phyloP scores from a whole-genome alignment of 129 eudicot species.

The Lactuca sativa region DNA sequence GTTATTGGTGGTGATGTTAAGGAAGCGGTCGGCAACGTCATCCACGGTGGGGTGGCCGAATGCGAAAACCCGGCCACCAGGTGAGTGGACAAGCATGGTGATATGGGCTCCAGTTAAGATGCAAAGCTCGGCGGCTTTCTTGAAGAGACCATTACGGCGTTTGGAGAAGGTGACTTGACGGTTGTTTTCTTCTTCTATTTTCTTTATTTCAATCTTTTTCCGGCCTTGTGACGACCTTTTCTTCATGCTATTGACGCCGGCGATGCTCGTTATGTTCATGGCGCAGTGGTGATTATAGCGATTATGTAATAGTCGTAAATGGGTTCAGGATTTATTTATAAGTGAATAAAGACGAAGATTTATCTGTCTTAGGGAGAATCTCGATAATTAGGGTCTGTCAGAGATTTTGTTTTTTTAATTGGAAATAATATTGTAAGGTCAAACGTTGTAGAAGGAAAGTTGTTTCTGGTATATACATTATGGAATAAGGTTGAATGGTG shows the following conservation, averaged over 20 bases:
- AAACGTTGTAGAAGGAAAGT: constrained; percentile 5
- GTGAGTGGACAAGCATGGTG: constrained; percentile 25
- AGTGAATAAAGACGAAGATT: no score
- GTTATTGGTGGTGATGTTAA: neutral
- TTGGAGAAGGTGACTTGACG: constrained; percentile 39
- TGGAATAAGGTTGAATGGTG: no score
- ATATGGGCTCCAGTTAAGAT: constrained; percentile 29
- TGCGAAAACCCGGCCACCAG: constrained; percentile 26
- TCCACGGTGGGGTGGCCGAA: constrained; percentile 32
- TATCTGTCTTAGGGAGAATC: neutral
- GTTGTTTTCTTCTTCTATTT: constrained; percentile 27
- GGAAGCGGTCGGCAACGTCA: constrained; percentile 17
- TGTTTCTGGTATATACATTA: neutral
- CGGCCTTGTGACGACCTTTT: constrained; percentile 24
- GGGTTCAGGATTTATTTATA: neutral
- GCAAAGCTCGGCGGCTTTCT: constrained; percentile 38
- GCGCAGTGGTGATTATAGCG: neutral
- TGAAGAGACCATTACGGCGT: constrained; percentile 29
- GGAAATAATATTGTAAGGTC: neutral
- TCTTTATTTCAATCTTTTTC: constrained; percentile 32
- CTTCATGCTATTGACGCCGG: constrained; percentile 4
- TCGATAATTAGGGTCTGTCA: constrained; percentile 4
- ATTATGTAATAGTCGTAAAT: neutral
- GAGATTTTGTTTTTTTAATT: constrained; percentile 8
- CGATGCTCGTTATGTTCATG: constrained; percentile 3